phyloP scores from a whole-genome alignment of 2,329 filamentous ascomycete species.

The Fusarium praegraminearum region DNA sequence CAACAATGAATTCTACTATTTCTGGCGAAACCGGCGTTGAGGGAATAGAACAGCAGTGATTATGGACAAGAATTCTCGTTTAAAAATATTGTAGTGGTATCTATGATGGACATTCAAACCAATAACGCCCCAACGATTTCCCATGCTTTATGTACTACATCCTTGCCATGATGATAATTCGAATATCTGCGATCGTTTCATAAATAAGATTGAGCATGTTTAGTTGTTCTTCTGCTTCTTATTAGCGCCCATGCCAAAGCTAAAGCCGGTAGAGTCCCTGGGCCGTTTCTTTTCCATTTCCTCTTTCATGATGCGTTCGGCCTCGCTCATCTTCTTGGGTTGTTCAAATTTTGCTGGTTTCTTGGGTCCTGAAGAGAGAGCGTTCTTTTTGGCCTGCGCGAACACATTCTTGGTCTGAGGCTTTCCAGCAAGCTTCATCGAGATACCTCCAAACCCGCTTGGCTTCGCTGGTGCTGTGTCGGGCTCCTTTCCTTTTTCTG shows the following conservation, averaged over 20 bases:
- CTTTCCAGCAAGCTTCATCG: constrained; percentile 74
- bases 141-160: constrained; percentile 2
- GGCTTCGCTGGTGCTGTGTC: constrained; percentile 50
- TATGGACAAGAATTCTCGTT: constrained; percentile 21
- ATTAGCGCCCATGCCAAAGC: constrained; percentile 58
- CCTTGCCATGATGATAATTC: not conserved
- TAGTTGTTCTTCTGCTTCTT: constrained; percentile 64
- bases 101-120: constrained; percentile 42
- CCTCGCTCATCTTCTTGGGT: constrained; percentile 88
- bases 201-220: not conserved
- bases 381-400: constrained; percentile 74
- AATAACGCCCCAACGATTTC: constrained; percentile 34
- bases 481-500: constrained; percentile 20
- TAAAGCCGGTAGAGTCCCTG: constrained; percentile 61
- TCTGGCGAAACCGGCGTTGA: constrained; percentile 53
- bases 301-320: constrained; percentile 89
- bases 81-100: constrained; percentile 48
- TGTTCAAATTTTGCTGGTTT: constrained; percentile 69
- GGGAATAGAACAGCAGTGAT: constrained; percentile 30
- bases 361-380: constrained; percentile 69
- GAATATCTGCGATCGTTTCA: not conserved
- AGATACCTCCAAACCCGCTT: constrained; percentile 58
- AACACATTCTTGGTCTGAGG: constrained; percentile 84
- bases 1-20: constrained; percentile 32
- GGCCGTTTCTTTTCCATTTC: constrained; percentile 79